Evolutionary conservation across 768 basidiomycete genomes (phyloP).

Genomic region (Boletus speciosus): DNA sequence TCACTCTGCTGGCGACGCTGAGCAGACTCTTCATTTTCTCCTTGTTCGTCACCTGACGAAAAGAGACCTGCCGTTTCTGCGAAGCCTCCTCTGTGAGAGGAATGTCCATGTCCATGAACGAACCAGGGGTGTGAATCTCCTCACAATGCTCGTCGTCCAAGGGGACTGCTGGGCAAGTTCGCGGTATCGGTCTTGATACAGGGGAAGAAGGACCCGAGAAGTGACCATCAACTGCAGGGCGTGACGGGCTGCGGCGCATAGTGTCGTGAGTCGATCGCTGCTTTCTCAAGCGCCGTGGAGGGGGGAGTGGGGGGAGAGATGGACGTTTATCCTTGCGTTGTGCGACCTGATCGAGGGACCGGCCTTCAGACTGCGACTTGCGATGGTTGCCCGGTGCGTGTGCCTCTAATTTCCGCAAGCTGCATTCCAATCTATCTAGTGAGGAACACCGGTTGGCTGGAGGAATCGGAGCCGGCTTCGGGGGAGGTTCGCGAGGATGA

Average conservation of each 20-base stretch:
- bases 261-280: constrained; percentile 9
- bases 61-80: constrained; percentile 12
- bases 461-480: constrained; percentile 12
- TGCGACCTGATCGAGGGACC: not conserved
- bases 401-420: constrained; percentile 32
- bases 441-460: constrained; percentile 26
- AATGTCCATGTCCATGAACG: constrained; percentile 36
- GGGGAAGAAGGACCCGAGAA: constrained; percentile 7
- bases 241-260: not conserved
- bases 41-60: constrained; percentile 8
- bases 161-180: not conserved
- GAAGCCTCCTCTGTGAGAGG: constrained; percentile 4
- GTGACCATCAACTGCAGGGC: constrained; percentile 1
- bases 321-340: constrained; percentile 15
- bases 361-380: constrained; percentile 19
- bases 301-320: constrained; percentile 15
- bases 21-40: constrained; percentile 21
- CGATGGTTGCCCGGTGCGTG: constrained; percentile 26
- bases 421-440: constrained; percentile 32
- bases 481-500: constrained; percentile 20
- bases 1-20: constrained; percentile 24
- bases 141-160: not conserved
- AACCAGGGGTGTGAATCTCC: constrained; percentile 11
- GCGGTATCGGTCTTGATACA: not conserved
- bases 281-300: constrained; percentile 13